A percentile compares a stretch with the other conserved stretches of the same genome.
phyloP scores from a whole-genome alignment of 495 filamentous ascomycete genomes.

The Aspergillus indologenus region DNA sequence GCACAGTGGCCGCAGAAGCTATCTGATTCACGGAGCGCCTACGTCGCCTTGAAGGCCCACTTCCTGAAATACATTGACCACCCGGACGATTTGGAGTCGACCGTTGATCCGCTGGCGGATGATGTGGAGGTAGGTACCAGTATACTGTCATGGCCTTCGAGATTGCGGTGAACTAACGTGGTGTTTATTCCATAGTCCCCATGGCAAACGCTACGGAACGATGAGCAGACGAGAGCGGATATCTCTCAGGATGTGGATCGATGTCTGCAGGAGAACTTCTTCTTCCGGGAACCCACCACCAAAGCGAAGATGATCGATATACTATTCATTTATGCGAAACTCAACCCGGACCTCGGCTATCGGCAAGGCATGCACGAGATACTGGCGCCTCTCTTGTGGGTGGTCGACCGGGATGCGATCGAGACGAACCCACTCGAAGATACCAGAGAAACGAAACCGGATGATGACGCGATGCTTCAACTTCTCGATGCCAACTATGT shows the following conservation, averaged over 20 bases:
- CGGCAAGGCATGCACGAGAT: conserved; percentile 98
- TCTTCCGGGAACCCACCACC: conserved; percentile 76
- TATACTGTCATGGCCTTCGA: background rate
- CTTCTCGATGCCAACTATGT: conserved; percentile 68
- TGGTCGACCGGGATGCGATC: conserved; percentile 78
- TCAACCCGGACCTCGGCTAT: conserved; percentile 84
- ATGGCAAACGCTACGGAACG: conserved; percentile 78
- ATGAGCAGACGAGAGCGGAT: conserved; percentile 80
- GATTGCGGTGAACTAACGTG: conserved; percentile 30
- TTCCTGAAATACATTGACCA: conserved; percentile 78
- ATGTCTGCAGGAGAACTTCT: conserved; percentile 86
- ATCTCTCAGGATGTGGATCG: conserved; percentile 95
- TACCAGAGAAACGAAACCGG: conserved; percentile 19
- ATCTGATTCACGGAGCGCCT: conserved; percentile 66
- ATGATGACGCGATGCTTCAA: conserved; percentile 54
- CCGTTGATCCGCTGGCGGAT: conserved; percentile 81
- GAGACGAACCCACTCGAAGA: conserved; percentile 33
- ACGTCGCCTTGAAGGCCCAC: conserved; percentile 66
- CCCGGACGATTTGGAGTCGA: conserved; percentile 71
- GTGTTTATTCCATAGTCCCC: conserved; percentile 66
- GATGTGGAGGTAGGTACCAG: conserved; percentile 66
- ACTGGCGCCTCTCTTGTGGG: conserved; percentile 86
- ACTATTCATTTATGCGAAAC: conserved; percentile 90
- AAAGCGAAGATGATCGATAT: conserved; percentile 84
- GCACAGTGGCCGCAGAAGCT: conserved; percentile 67